phyloP scores from a whole-genome alignment of 345 rosid genomes.

The Pistacia integerrima region DNA sequence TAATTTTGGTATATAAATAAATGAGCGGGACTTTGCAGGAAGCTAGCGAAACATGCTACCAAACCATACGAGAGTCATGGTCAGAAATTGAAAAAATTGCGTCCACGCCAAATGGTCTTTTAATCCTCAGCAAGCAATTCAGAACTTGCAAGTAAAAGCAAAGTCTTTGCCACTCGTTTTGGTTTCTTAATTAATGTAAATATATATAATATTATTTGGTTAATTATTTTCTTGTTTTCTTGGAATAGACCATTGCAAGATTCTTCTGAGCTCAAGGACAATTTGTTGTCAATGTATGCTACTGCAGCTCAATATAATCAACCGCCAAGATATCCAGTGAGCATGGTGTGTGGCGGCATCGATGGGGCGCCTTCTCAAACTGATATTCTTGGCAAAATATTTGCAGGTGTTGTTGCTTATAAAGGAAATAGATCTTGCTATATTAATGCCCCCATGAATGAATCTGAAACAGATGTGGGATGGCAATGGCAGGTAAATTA shows the following conservation, averaged over 20 bases:
- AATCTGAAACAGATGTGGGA: background rate
- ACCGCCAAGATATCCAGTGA: slow-evolving; percentile 25
- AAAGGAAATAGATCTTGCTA: slow-evolving; percentile 2
- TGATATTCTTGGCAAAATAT: slow-evolving; percentile 25
- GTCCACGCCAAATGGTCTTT: slow-evolving; percentile 44
- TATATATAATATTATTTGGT: background rate
- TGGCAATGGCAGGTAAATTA: slow-evolving; percentile 52
- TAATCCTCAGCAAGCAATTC: slow-evolving; percentile 51
- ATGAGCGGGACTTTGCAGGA: background rate
- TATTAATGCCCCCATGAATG: background rate
- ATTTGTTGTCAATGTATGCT: background rate
- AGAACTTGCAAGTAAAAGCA: slow-evolving; percentile 52
- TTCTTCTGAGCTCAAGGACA: background rate
- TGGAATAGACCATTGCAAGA: slow-evolving; percentile 29
- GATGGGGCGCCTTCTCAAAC: slow-evolving; percentile 17
- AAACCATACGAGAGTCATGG: slow-evolving; percentile 38
- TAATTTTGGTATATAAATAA: background rate
- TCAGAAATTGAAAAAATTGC: slow-evolving; percentile 42
- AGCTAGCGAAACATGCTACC: slow-evolving; percentile 36
- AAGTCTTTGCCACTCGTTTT: background rate
- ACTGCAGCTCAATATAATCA: slow-evolving; percentile 10
- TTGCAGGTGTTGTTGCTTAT: slow-evolving; percentile 19
- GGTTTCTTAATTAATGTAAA: background rate
- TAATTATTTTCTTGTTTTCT: background rate
- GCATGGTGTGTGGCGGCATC: slow-evolving; percentile 15